These are phyloP conservation scores for Magnolia kwangsiensis DNA, from an alignment of 164 flowering plant species.

Conservation along the genomic window DNA sequence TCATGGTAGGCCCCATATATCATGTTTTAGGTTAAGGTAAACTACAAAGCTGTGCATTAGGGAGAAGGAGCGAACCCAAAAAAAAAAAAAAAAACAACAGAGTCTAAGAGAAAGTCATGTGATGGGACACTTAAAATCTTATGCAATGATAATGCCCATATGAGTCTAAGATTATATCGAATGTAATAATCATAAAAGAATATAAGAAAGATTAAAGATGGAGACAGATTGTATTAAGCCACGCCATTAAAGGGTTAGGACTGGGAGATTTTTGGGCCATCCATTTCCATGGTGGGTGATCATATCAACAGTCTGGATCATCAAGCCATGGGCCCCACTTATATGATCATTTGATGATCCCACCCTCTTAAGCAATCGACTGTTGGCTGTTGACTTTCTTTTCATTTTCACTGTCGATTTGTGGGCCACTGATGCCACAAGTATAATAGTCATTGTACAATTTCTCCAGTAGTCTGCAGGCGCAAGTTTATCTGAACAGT, in stretches of 20 bases:
- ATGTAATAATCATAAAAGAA: not conserved
- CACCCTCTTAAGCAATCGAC: not conserved
- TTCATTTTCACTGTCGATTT: not conserved
- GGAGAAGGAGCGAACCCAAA: too few species aligned
- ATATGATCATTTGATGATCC: too few species aligned
- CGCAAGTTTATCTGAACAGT: too few species aligned
- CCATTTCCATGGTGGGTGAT: not conserved
- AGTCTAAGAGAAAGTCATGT: not conserved
- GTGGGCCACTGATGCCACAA: not conserved
- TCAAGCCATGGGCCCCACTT: too few species aligned
- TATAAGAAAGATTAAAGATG: too few species aligned
- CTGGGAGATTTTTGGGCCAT: not conserved
- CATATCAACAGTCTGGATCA: too few species aligned
- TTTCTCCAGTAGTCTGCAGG: too few species aligned
- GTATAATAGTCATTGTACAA: not conserved
- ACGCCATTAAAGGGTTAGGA: not conserved
- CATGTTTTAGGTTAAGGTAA: too few species aligned
- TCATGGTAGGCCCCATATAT: too few species aligned
- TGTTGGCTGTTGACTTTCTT: not conserved
- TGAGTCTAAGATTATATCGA: not conserved
- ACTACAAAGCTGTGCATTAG: too few species aligned
- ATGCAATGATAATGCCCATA: slow-evolving; percentile 3
- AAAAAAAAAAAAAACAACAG: too few species aligned
- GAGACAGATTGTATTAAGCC: too few species aligned
- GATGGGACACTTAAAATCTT: slow-evolving; percentile 5